Conservation (phyloP, 2,329 filamentous ascomycete species). For the Curvularia sp. region DNA sequence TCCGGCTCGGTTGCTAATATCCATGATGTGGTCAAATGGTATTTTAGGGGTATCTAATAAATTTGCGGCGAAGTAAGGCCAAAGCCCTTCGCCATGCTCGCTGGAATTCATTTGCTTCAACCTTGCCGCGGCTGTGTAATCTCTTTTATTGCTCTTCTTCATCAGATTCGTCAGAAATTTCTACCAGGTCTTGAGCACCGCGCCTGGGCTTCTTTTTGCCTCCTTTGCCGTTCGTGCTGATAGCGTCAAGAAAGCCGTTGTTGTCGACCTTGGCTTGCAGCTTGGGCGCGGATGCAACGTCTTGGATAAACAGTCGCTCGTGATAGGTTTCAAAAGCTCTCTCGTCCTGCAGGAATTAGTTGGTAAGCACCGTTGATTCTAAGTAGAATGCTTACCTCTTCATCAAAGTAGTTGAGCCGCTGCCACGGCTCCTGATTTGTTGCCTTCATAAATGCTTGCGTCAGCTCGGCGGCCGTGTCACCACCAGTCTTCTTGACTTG, state of each 20-base stretch:
- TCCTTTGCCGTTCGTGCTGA: constrained; percentile 60
- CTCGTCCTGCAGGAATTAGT: constrained; percentile 55
- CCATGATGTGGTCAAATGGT: not conserved
- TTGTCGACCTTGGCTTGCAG: constrained; percentile 64
- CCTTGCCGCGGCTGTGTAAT: constrained; percentile 10
- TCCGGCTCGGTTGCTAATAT: not conserved
- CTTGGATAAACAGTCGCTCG: constrained; percentile 69
- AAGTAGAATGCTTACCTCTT: constrained; percentile 64
- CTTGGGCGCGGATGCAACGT: constrained; percentile 52
- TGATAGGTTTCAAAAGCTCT: constrained; percentile 79
- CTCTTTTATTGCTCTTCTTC: constrained; percentile 26
- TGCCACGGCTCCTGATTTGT: constrained; percentile 87
- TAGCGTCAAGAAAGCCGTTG: constrained; percentile 67
- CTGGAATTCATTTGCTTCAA: constrained; percentile 13
- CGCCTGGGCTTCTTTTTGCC: constrained; percentile 50
- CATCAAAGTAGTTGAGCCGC: constrained; percentile 79
- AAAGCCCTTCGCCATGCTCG: not conserved
- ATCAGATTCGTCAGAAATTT: constrained; percentile 46
- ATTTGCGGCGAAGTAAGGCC: not conserved
- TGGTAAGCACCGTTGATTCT: not conserved
- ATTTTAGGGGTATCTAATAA: constrained; percentile 16
- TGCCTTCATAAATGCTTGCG: constrained; percentile 75
- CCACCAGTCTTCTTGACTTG: constrained; percentile 80
- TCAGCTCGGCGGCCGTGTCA: constrained; percentile 71
- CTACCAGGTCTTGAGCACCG: constrained; percentile 32